Base-by-base conservation (phyloP, 768 basidiomycete genomes). In the Rhodotorula babjevae region DNA sequence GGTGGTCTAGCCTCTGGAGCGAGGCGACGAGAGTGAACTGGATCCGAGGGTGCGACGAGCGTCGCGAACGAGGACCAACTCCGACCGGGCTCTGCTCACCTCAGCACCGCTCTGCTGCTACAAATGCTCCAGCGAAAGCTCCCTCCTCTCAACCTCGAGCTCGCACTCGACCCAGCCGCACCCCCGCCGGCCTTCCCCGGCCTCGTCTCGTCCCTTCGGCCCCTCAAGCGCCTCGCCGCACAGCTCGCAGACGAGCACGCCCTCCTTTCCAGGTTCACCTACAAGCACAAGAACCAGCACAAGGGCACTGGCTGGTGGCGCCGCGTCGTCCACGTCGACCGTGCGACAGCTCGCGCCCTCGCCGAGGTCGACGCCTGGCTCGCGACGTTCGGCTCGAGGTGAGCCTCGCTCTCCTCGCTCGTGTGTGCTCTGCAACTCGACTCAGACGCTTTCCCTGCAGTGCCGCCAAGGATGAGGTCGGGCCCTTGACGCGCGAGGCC, bases 221-320 rank as follows among this genome's bases (percentile, higher is more conserved):
- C 74, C 14, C 10, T 76, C 74, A 60, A 55, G 25, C 71, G 74
- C 19, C 25, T 58, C 40, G 36, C 55, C 21, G 9, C 47, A 0
- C 68, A 72, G 23, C 61, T 72, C 40, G 27, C 53, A 7, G 71
- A 72, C 40, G 74, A 76, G 56, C 40, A 55, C 0, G 16, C 40
- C 18, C 55, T 76, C 44, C 52, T 76, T 7, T 61, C 68, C 31
- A 65, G 74, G 52, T 72, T 76, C 68, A 67, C 71, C 19, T 76
- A 76, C 74, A 76, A 76, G 68, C 72, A 76, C 71, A 72, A 72
- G 68, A 76, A 76, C 36, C 74, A 76, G 57, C 65, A 67, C 71
- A 76, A 76, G 60, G 68, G 71, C 1, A 42, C 42, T 9, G 42
- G 55, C 16, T 76, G 74, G 74, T 76, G 74, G 74, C 61, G 53